Evolutionary conservation across 768 basidiomycete genomes (phyloP).

Genomic region (Dendrothele bispora): DNA sequence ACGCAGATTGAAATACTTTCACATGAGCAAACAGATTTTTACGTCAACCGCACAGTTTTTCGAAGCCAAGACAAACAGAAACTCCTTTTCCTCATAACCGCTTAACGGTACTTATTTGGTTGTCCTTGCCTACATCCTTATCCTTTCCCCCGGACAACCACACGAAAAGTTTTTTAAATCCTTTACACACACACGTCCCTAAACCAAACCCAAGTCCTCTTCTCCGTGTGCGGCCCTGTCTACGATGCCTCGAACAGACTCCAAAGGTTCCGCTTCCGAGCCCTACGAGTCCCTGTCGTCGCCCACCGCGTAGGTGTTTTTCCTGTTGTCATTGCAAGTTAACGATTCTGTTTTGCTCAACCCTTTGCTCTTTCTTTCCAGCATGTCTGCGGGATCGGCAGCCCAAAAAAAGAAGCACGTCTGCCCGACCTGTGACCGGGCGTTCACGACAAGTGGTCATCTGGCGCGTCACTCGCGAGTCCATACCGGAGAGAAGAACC

Average conservation of each 20-base stretch:
- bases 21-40: slow-evolving; percentile 3
- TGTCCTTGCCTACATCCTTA: background rate
- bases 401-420: slow-evolving; percentile 53
- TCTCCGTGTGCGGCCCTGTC: background rate
- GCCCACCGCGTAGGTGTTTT: slow-evolving; percentile 4
- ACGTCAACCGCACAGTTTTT: no score
- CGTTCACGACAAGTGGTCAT: slow-evolving; percentile 88
- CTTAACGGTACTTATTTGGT: slow-evolving; percentile 1
- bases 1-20: background rate
- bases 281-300: background rate
- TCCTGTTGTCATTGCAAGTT: background rate
- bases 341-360: background rate
- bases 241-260: slow-evolving; percentile 6
- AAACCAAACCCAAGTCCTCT: background rate
- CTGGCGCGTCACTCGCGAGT: slow-evolving; percentile 86
- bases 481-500: slow-evolving; percentile 90
- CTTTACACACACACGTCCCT: no score
- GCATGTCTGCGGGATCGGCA: background rate
- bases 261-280: background rate
- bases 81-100: slow-evolving; percentile 3
- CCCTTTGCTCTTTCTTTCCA: background rate
- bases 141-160: background rate
- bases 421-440: slow-evolving; percentile 71
- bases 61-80: slow-evolving; percentile 6
- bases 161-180: no score